These are phyloP conservation scores for Saxophila tyrrhenica DNA, from an alignment of 495 filamentous ascomycete genomes.

Conservation along the genomic window DNA sequence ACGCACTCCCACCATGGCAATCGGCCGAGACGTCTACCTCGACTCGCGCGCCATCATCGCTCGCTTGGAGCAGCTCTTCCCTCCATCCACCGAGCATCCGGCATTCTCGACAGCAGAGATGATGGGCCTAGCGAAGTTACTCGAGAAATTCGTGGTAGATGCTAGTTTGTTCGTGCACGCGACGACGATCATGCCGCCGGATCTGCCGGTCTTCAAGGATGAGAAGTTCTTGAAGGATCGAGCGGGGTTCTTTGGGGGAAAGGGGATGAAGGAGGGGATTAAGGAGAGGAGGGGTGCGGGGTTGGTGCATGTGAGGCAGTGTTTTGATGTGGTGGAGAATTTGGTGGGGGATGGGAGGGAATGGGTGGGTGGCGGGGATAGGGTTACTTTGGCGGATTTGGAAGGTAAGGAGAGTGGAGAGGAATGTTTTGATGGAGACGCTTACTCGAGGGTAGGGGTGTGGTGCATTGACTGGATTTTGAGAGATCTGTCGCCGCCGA, in stretches of 20 bases:
- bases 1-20: slow-evolving; percentile 50
- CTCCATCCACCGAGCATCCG: slow-evolving; percentile 22
- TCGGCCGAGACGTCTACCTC: slow-evolving; percentile 25
- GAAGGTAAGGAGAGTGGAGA: slow-evolving; percentile 30
- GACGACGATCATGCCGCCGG: slow-evolving; percentile 35
- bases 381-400: slow-evolving; percentile 45
- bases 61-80: slow-evolving; percentile 42
- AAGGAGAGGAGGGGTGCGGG: slow-evolving; percentile 35
- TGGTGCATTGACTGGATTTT: slow-evolving; percentile 51
- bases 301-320: slow-evolving; percentile 31
- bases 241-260: slow-evolving; percentile 28
- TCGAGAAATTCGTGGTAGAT: slow-evolving; percentile 34
- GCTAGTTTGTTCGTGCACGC: slow-evolving; percentile 39
- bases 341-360: slow-evolving; percentile 43
- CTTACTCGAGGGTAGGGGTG: slow-evolving; percentile 15
- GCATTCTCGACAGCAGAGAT: slow-evolving; percentile 15
- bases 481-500: slow-evolving; percentile 32
- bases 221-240: slow-evolving; percentile 42
- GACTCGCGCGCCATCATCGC: slow-evolving; percentile 42
- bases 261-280: slow-evolving; percentile 27
- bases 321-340: slow-evolving; percentile 41
- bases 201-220: slow-evolving; percentile 39
- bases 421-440: neutral
- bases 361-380: slow-evolving; percentile 40
- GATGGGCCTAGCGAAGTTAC: slow-evolving; percentile 26